A percentile compares a stretch with the other conserved stretches of the same genome.
Evolutionary conservation across 106 monocot species (phyloP).

Genomic region (Platanthera guangdongensis): DNA sequence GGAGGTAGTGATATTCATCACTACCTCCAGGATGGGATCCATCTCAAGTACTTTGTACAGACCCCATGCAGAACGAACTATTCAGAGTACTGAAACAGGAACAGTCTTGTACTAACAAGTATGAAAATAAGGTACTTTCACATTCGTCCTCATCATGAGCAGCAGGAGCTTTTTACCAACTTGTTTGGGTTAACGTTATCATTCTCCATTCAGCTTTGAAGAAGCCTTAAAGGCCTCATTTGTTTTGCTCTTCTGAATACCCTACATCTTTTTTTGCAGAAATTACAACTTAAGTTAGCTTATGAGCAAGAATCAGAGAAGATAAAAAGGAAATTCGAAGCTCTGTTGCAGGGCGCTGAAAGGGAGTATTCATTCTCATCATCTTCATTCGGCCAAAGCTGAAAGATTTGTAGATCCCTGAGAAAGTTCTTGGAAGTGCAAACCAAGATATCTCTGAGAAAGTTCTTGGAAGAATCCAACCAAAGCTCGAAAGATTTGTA

Average conservation of each 20-base stretch:
- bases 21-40: slow-evolving; percentile 22
- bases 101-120: slow-evolving; percentile 22
- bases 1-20: slow-evolving; percentile 6
- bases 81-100: slow-evolving; percentile 33
- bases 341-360: slow-evolving; percentile 39
- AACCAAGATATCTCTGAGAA: no score
- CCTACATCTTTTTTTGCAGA: slow-evolving; percentile 30
- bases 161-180: not conserved
- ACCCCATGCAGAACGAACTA: slow-evolving; percentile 66
- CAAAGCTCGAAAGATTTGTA: no score
- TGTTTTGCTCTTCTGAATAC: not conserved
- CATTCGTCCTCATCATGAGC: not conserved
- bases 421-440: no score
- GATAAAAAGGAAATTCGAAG: slow-evolving; percentile 46
- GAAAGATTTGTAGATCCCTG: no score
- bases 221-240: not conserved
- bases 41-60: slow-evolving; percentile 26
- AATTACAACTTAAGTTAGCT: slow-evolving; percentile 22
- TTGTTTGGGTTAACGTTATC: not conserved
- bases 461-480: no score
- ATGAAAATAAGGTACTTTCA: slow-evolving; percentile 42
- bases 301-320: slow-evolving; percentile 45
- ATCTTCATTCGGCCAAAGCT: no score
- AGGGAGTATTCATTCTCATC: no score
- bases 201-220: not conserved